Evolutionary conservation across 176 grass and related monocot species (phyloP).

Genomic region (Paspalum notatum): DNA sequence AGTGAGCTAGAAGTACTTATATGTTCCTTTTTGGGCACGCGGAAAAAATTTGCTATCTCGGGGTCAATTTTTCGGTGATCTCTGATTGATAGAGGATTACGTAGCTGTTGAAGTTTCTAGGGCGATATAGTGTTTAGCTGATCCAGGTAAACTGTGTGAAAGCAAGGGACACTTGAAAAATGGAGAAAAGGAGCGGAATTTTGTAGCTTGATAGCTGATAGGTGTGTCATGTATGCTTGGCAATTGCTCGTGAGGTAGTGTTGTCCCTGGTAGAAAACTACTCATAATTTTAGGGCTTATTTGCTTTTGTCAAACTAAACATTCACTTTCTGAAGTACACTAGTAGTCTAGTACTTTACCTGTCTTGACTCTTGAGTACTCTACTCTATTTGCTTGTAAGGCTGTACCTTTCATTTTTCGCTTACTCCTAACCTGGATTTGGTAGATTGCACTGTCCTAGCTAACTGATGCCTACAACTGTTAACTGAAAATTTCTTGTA

Average conservation of each 20-base stretch:
- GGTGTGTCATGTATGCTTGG: constrained; percentile 10
- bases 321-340: no score
- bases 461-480: constrained; percentile 15
- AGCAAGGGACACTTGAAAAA: not conserved
- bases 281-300: not conserved
- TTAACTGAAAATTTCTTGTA: constrained; percentile 22
- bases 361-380: not conserved
- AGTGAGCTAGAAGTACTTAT: not conserved
- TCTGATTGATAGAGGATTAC: not conserved
- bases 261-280: not conserved
- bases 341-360: not conserved
- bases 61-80: not conserved
- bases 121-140: not conserved
- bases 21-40: not conserved
- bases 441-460: not conserved
- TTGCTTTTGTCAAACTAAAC: not conserved
- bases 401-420: not conserved
- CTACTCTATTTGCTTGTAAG: constrained; percentile 5
- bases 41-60: not conserved
- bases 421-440: constrained; percentile 21
- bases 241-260: not conserved
- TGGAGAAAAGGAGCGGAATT: not conserved
- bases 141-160: not conserved
- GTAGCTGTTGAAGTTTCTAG: not conserved
- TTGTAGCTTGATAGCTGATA: not conserved